Conservation (phyloP, 2,329 filamentous ascomycete species). For the Nigrospora oryzae region DNA sequence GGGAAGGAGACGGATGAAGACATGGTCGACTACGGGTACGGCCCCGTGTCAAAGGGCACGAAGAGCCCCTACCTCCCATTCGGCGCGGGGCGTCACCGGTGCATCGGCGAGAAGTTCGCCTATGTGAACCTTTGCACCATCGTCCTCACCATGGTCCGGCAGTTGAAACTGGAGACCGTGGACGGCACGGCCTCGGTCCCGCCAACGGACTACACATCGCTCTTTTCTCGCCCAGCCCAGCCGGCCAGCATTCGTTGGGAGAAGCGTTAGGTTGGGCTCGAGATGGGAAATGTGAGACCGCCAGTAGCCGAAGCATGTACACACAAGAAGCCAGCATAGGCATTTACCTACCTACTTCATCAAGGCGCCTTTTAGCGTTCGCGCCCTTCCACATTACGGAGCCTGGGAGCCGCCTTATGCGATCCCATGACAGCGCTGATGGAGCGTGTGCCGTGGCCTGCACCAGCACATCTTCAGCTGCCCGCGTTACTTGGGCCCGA, state of each 20-base stretch:
- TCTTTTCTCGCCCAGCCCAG: constrained; percentile 26
- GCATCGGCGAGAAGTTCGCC: constrained; percentile 70
- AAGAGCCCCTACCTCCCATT: constrained; percentile 57
- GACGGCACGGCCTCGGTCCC: constrained; percentile 48
- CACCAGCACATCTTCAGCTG: no score
- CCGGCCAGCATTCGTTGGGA: constrained; percentile 24
- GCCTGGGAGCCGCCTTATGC: no score
- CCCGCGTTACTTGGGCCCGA: no score
- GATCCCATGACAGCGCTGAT: no score
- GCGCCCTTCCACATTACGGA: no score
- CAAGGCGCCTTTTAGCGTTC: no score
- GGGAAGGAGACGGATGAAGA: constrained; percentile 3
- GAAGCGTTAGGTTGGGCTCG: background rate
- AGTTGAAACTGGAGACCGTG: constrained; percentile 50
- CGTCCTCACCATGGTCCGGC: constrained; percentile 50
- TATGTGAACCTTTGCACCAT: constrained; percentile 63
- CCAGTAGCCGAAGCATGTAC: no score
- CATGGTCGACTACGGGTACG: constrained; percentile 13
- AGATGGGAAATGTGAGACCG: no score
- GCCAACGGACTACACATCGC: constrained; percentile 54
- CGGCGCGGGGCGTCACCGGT: constrained; percentile 63
- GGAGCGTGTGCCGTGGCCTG: no score
- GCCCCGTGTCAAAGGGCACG: constrained; percentile 20
- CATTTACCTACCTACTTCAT: no score
- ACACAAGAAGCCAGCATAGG: no score